A percentile compares a stretch with the other conserved stretches of the same genome.
Conservation (phyloP, 345 rosid genomes). For the Hibiscus syriacus region DNA sequence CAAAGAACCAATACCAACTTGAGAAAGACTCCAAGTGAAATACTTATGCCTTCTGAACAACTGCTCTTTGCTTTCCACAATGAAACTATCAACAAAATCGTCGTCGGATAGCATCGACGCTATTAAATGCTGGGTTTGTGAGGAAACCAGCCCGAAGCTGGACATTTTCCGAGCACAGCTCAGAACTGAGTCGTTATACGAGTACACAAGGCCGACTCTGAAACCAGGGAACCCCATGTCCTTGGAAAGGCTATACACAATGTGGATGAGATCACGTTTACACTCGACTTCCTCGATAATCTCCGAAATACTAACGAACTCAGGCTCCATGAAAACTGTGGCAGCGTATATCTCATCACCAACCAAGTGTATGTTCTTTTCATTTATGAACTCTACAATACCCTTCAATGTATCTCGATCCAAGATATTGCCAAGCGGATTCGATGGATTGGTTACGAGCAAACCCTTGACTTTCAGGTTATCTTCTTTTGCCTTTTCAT, state of each 20-base stretch:
- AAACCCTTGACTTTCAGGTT: slow-evolving; percentile 65
- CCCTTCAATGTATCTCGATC: slow-evolving; percentile 50
- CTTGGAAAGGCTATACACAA: slow-evolving; percentile 86
- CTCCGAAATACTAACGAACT: slow-evolving; percentile 63
- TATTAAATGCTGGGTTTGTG: slow-evolving; percentile 74
- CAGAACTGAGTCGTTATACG: slow-evolving; percentile 72
- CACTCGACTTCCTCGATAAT: slow-evolving; percentile 46
- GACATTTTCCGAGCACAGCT: slow-evolving; percentile 77
- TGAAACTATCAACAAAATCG: slow-evolving; percentile 47
- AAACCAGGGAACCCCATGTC: slow-evolving; percentile 94
- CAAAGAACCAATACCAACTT: slow-evolving; percentile 57
- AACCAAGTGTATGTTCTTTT: slow-evolving; percentile 65
- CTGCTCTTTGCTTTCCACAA: slow-evolving; percentile 41
- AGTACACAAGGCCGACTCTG: slow-evolving; percentile 77
- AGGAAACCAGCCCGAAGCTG: slow-evolving; percentile 80
- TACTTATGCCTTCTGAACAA: slow-evolving; percentile 39
- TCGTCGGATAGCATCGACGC: slow-evolving; percentile 77
- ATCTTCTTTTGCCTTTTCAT: slow-evolving; percentile 36
- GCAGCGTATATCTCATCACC: slow-evolving; percentile 88
- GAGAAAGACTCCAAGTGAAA: slow-evolving; percentile 44
- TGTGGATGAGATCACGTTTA: slow-evolving; percentile 56
- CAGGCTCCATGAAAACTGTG: slow-evolving; percentile 50
- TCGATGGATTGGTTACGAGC: slow-evolving; percentile 84
- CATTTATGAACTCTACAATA: slow-evolving; percentile 57
- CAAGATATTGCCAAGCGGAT: slow-evolving; percentile 69